Evolutionary conservation across 768 basidiomycete species (phyloP), one percentile per base, ranked within the genome.

Genomic region (Boletus eberwhitei): DNA sequence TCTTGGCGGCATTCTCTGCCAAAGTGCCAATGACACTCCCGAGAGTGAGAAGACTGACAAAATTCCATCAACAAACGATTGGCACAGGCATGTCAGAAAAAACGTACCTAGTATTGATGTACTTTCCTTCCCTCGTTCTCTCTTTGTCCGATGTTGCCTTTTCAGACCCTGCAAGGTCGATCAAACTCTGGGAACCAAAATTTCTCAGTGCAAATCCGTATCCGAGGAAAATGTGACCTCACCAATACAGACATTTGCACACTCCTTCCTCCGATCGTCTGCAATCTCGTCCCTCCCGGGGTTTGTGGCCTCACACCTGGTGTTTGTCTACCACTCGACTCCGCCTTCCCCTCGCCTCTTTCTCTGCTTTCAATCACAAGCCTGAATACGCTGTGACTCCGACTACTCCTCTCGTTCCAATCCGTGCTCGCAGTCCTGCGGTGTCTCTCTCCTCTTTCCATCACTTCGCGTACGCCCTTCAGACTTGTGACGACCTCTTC

Each of bases 161-260:
- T 68, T 99, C 97, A 0, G 93, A 96, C 4, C 97, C 97, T 47
- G 97, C 97, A 12, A 99, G 77, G 78, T 99, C 94, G 54, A 97
- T 97, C 45, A 97, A 76, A 68, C 88, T 93, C 90, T 93, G 60
- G 4, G 16, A 55, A 9, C 17, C 16, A 31, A 37, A 9, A 43
- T 34, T 43, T 43, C 5, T 64, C 37, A 62, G 50, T 13, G 16
- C 16, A 12, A 17, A 17, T 7, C 29, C 17, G 21, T 29, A 2
- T n/a, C 8, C 9, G 13, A 42, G 2, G 2, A 22, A 29, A 13
- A 13, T 12, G 8, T 8, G 12, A 4, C 29, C 79, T 53, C 50
- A 86, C 90, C 77, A 88, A 70, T 36, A 87, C 89, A 6, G 83
- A 89, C 40, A 84, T 88, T 64, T 85, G 87, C 14, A 90, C 89